phyloP scores from a whole-genome alignment of 768 basidiomycete genomes.

The Panellus pusillus region DNA sequence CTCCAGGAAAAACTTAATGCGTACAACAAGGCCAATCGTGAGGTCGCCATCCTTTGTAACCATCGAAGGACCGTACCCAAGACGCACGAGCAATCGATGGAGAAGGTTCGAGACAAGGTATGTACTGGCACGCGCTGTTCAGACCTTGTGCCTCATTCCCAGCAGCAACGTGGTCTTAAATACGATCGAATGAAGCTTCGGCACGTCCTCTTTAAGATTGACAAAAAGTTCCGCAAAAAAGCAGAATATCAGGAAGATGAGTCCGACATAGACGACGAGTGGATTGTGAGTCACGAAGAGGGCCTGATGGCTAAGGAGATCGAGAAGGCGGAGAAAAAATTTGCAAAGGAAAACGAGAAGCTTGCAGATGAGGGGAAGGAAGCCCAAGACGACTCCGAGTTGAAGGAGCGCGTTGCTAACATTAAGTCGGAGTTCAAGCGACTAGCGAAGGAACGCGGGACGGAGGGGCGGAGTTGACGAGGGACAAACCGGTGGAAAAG shows the following conservation, averaged over 20 bases:
- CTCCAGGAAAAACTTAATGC: slow-evolving; percentile 96
- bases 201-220: slow-evolving; percentile 76
- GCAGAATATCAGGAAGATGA: slow-evolving; percentile 78
- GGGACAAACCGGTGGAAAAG: slow-evolving; percentile 71
- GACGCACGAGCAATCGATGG: slow-evolving; percentile 91
- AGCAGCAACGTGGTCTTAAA: slow-evolving; percentile 68
- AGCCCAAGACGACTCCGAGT: slow-evolving; percentile 54
- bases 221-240: slow-evolving; percentile 81
- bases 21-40: slow-evolving; percentile 95
- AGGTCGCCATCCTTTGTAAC: slow-evolving; percentile 98
- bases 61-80: slow-evolving; percentile 96
- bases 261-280: slow-evolving; percentile 94
- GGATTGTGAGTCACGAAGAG: slow-evolving; percentile 79
- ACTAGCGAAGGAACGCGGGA: slow-evolving; percentile 81
- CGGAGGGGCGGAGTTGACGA: slow-evolving; percentile 62
- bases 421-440: slow-evolving; percentile 78
- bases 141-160: slow-evolving; percentile 21
- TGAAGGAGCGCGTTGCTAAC: slow-evolving; percentile 66
- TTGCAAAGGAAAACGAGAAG: slow-evolving; percentile 91
- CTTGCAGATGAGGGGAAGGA: slow-evolving; percentile 68
- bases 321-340: slow-evolving; percentile 92
- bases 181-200: slow-evolving; percentile 98
- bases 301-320: slow-evolving; percentile 75
- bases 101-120: slow-evolving; percentile 91
- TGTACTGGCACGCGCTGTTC: too few relatives aligned